Evolutionary conservation across 371 early-diverging fungal species (phyloP), one percentile per base, ranked within the genome.

Genomic region (Syncephalastrum monosporum): DNA sequence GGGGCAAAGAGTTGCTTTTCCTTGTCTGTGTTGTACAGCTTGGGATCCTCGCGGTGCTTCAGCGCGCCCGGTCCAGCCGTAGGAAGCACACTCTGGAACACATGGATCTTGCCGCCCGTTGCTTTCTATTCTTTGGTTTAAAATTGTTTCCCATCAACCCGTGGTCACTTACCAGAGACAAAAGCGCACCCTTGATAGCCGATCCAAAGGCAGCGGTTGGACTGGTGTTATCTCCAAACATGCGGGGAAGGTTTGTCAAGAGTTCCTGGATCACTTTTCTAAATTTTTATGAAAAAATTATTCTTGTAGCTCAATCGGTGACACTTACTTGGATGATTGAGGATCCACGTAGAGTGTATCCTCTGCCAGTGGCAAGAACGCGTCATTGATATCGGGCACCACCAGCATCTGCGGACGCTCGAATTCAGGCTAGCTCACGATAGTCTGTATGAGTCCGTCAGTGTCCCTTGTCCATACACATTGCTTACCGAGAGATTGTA

Each of bases 401-500:
- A 96, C 91, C 81, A 97, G 79, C 94, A 98, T 94, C 65, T 92
- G 92, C 5, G 95, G 88, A 63, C 94, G 91, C 27, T 91, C 94
- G 51, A 91, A 61, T 5, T 58, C 59, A 1, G 90, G 46, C 88
- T 90, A 69, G 3, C 53, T 54, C 23, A 41, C 17, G 25, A 14
- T 15, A 0, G 3, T 8, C 7, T 15, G 4, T 15, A 55, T 23
- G 21, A 47, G 25, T 10, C 38, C 43, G 23, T 44, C 24, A 44
- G 29, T 21, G 12, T 14, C 24, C 14, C 17, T 2, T 33, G 8
- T 27, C 42, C 23, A 14, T 42, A 53, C 10, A 19, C 13, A 8
- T 13, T 42, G 25, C 51, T 59, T 78, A 88, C 92, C 68, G 84
- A 82, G 50, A 97, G 65, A 68, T 93, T 94, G 79, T 96, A 98